Percentiles rank a stretch among this genome's conserved stretches.
These are phyloP conservation scores for Pigoraptor vietnamica DNA, from an alignment of 78 protist genomes.

Conservation along the genomic window DNA sequence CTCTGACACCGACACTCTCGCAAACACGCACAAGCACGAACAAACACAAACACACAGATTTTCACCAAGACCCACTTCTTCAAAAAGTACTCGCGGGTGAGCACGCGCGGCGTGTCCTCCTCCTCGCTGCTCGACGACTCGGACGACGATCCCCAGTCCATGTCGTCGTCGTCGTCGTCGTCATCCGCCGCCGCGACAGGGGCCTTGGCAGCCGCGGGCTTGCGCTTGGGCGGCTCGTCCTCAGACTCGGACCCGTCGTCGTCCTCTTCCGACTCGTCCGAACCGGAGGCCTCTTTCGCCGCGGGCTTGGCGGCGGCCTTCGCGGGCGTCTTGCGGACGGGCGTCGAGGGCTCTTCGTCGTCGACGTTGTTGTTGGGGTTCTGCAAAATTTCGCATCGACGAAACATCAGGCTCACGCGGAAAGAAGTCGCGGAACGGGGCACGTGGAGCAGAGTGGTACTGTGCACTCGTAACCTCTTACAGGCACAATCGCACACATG, in stretches of 20 bases:
- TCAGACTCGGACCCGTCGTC: not conserved
- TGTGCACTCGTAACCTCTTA: too few species aligned
- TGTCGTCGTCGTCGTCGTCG: not conserved
- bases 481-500: not conserved
- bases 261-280: not conserved
- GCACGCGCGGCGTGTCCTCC: not conserved
- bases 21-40: not conserved
- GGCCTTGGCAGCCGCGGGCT: not conserved
- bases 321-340: not conserved
- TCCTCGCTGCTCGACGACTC: not conserved
- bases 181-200: not conserved
- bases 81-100: constrained; percentile 2
- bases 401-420: too few species aligned
- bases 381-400: too few species aligned
- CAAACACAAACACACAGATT: not conserved
- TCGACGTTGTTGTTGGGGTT: not conserved
- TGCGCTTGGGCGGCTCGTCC: not conserved
- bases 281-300: not conserved
- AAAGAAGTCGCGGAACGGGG: too few species aligned
- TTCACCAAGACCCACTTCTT: not conserved
- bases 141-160: not conserved
- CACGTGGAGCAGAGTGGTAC: too few species aligned
- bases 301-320: not conserved
- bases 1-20: too few species aligned
- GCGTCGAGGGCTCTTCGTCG: not conserved